Base-by-base conservation (phyloP, 352 stramenopile genomes). In the Aphanomyces cochlioides region DNA sequence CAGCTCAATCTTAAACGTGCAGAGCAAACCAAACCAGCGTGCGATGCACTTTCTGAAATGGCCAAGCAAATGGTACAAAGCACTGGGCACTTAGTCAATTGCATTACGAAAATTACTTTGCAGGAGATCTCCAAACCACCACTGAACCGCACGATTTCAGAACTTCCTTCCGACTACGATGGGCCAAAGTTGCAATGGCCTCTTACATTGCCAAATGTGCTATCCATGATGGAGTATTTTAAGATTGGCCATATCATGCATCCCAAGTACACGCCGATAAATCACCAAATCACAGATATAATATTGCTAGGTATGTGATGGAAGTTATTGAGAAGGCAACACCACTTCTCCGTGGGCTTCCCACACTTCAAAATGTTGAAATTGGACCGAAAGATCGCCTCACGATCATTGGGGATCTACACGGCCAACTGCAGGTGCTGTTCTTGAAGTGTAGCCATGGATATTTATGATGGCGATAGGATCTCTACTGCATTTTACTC, bases 1-100 rank as follows among this genome's bases (percentile, higher is more conserved):
- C 87, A 96, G 69, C 82, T 95, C 38, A 93, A 93, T 57, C 75
- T 95, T 17, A 95, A 91, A 72, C 85, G 87, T 28, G 90, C 81
- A 38, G 85, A 92, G 61, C 86, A 92, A 64, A 89, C 92, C 73
- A 92, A 92, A 72, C 81, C 83, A 4, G 87, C 87, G 2, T 84
- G 92, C 73, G 82, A 95, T 69, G 90, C 84, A 38, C 77, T 95
- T 17, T 79, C 83, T 12, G 74, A 87, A 72, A 73, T 93, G 59
- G 88, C 82, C 7, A 92, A 86, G 48, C 78, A 84, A 59, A 83
- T 61, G 54, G 54, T 61, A 37, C 5, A 85, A 72, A 80, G 85
- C 77, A 40, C 67, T 58, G 58, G 19, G 58, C 40, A 17, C 59
- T 40, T 40, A 40, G 7, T 54, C 1, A 41, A 28, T 38, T 73